Evolutionary conservation across 257 asterid species (phyloP).

Genomic region (Cinchona pubescens): DNA sequence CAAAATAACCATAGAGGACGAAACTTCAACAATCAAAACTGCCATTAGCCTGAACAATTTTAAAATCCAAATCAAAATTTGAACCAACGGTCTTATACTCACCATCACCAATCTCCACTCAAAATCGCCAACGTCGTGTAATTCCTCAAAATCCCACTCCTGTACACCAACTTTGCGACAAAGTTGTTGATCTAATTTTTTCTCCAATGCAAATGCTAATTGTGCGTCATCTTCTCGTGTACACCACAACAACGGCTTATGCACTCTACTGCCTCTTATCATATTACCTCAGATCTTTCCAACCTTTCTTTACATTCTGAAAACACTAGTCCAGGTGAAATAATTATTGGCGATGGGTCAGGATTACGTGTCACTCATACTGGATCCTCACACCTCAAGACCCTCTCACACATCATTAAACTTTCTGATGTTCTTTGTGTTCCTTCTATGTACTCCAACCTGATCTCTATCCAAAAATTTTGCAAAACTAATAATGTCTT

Average conservation of each 20-base stretch:
- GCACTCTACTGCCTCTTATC: constrained; percentile 4
- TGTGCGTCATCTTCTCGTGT: not conserved
- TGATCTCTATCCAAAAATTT: not conserved
- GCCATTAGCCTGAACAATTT: too few relatives aligned
- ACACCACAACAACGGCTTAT: not conserved
- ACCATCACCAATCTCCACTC: not conserved
- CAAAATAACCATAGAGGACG: not conserved
- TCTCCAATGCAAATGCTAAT: not conserved
- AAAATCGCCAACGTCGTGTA: not conserved
- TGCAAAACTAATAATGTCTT: constrained; percentile 9
- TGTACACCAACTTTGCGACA: not conserved
- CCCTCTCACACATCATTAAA: not conserved
- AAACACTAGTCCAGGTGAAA: constrained; percentile 4
- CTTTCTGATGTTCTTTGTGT: not conserved
- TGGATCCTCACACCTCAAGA: not conserved
- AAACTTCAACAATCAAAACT: not conserved
- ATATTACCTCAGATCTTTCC: not conserved
- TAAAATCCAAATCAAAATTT: not conserved
- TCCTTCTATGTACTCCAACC: not conserved
- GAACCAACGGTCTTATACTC: too few relatives aligned
- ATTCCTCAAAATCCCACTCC: not conserved
- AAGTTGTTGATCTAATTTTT: not conserved
- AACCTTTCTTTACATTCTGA: constrained; percentile 1
- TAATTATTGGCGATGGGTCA: constrained; percentile 10
- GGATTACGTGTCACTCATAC: not conserved